Percentiles rank a stretch among this genome's conserved stretches.
These are phyloP conservation scores for Heritiera fomes DNA, from an alignment of 345 rosid species.

Conservation along the genomic window DNA sequence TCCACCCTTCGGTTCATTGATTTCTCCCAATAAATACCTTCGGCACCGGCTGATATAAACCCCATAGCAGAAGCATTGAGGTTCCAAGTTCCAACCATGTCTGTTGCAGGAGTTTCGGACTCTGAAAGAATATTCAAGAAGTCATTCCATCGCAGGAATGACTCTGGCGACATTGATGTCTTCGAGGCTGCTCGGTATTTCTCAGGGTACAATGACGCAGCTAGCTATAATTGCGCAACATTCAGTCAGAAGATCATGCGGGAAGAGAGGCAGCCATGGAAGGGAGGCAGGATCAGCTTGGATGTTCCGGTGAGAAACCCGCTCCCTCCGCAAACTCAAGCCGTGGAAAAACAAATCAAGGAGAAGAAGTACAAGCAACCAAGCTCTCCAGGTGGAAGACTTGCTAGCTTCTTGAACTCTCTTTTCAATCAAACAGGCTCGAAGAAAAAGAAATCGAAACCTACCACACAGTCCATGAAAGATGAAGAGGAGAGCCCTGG, in stretches of 20 bases:
- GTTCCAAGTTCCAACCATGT: conserved; percentile 52
- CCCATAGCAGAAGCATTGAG: not conserved
- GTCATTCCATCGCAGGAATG: conserved; percentile 50
- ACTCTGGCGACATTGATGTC: conserved; percentile 82
- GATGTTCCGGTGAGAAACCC: conserved; percentile 50
- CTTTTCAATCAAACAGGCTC: conserved; percentile 71
- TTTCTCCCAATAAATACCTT: not conserved
- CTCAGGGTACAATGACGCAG: conserved; percentile 61
- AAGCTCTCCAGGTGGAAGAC: conserved; percentile 85
- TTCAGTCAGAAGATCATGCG: conserved; percentile 41
- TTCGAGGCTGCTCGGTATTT: conserved; percentile 88
- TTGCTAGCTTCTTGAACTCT: conserved; percentile 90
- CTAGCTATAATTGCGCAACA: conserved; percentile 25
- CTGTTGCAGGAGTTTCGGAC: conserved; percentile 57
- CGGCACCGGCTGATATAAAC: conserved; percentile 41
- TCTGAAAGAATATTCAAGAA: conserved; percentile 46
- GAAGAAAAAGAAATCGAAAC: conserved; percentile 69
- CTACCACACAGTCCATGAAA: conserved; percentile 46
- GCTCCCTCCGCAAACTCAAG: conserved; percentile 38
- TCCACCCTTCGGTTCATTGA: not conserved
- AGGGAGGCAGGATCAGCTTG: conserved; percentile 67
- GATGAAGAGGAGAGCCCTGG: conserved; percentile 71
- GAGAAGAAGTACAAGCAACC: conserved; percentile 78
- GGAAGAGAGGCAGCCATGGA: conserved; percentile 51
- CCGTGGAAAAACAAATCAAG: conserved; percentile 44